Evolutionary conservation across 768 basidiomycete species (phyloP), one percentile per base, ranked within the genome.

Genomic region (Pleurotus djamor): DNA sequence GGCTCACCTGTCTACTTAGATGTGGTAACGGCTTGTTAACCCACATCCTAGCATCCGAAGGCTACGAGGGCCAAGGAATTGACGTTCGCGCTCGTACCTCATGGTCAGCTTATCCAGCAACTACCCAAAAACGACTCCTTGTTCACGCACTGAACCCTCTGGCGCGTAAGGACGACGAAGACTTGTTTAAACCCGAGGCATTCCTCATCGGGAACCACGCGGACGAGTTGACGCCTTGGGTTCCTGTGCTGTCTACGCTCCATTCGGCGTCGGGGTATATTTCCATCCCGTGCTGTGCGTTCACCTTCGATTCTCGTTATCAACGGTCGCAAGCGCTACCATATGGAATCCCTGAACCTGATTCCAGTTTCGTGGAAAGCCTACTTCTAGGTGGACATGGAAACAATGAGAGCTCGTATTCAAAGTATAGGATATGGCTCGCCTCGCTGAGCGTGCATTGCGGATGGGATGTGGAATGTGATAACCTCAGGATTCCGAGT

Each of bases 141-240:
- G 85, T 94, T 4, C 76, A 84, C 61, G 81, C 92, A 0, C 82
- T 97, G 63, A 82, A 95, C 63, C 93, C 94, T 0, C 8, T 58
- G 41, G 56, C 62, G 12, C 34, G 34, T 41, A 62, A 61, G 8
- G 28, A 43, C 4, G 21, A 13, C 5, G 49, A 33, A 10, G 16
- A 10, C 16, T 77, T 71, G 61, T 69, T 78, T 66, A 69, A 65
- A 16, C 74, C 76, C 0, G 84, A 79, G 0, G 72, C 78, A 2
- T 98, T 97, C 73, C 73, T 98, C 59, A 90, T 98, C 52, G 94
- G 92, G 7, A 98, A 98, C 74, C 96, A 98, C 71, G 91, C 96
- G 0, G 96, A 98, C 74, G 96, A 98, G 65, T 78, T 98, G 14
- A 96, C 96, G 21, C 96, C 96, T 0, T 98, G 96, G 96, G 71